Evolutionary conservation across 176 grass and related monocot genomes (phyloP).

Genomic region (Oryza brachyantha): DNA sequence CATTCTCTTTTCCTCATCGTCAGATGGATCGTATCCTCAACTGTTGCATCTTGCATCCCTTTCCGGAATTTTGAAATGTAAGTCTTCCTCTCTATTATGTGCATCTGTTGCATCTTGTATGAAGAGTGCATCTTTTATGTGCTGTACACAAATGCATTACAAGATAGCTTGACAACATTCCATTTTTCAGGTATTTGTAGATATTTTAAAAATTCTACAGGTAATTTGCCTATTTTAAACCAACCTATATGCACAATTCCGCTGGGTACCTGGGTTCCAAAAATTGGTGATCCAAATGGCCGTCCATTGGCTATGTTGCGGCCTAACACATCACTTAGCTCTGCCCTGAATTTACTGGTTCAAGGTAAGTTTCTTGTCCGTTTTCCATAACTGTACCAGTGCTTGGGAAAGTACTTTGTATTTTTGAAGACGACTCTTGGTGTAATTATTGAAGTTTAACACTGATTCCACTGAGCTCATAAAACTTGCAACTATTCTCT

Average conservation of each 20-base stretch:
- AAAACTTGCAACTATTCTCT: background rate
- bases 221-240: constrained; percentile 84
- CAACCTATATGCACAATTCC: constrained; percentile 77
- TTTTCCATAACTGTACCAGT: constrained; percentile 3
- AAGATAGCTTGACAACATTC: background rate
- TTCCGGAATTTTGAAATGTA: constrained; percentile 98
- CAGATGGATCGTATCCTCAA: constrained; percentile 93
- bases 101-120: too few species aligned
- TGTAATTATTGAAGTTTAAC: background rate
- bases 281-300: constrained; percentile 75
- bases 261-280: constrained; percentile 91
- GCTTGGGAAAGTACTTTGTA: constrained; percentile 18
- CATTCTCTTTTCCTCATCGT: constrained; percentile 65
- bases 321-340: constrained; percentile 63
- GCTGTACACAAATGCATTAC: background rate
- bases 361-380: constrained; percentile 58
- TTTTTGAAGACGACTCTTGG: background rate
- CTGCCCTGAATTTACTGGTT: constrained; percentile 80
- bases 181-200: constrained; percentile 78
- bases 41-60: constrained; percentile 96
- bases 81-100: constrained; percentile 24
- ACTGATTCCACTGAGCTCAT: background rate
- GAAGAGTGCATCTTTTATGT: background rate
- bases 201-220: constrained; percentile 85
- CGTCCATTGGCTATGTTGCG: constrained; percentile 71